Base-by-base conservation (phyloP, 164 flowering plant genomes). In the Liriodendron chinense region DNA sequence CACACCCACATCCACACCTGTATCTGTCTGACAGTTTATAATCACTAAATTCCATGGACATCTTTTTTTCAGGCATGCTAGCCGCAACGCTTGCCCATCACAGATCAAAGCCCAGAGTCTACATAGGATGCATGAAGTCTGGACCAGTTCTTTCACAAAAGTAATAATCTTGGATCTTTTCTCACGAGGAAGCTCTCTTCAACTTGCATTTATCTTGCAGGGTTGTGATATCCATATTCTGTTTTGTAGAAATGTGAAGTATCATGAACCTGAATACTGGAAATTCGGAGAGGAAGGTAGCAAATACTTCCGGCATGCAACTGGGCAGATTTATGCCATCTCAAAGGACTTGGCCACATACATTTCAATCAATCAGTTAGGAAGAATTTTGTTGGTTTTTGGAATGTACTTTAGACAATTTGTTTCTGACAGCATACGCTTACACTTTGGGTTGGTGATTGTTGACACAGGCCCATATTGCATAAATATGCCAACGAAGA, bases 51-150 rank as follows among this genome's bases (percentile, higher is more conserved):
- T 63, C 23, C 20, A 12, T 68, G 59, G 75, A 12, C n/a, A 20
- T 70, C 9, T 69, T 61, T 28, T 79, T 14, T 84, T n/a, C 69
- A 93, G 98, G 98, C 78, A 86, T 87, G 89, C 83, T 94, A 16
- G 97, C 90, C 47, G 77, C 92, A 47, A 92, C 93, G 69, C 96
- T 94, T 72, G 90, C 92, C 47, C 94, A 86, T 47, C 94, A 92
- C 76, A 90, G 91, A 21, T 82, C 96, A 64, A 94, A 94, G 80
- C 97, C 97, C 20, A 85, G 98, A 79, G 86, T 92, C 22, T 94
- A 94, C 79, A 86, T 94, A 62, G 98, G 98, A 24, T 93, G 98
- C 78, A 94, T 94, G 98, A 94, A 94, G 81, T 94, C 98, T 80
- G 98, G 98, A 77, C 98, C 97, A 48, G 98, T 94, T 81, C 93